Conservation (phyloP, 192 early-diverging fungal species). For the Entomortierella chlamydospora region DNA sequence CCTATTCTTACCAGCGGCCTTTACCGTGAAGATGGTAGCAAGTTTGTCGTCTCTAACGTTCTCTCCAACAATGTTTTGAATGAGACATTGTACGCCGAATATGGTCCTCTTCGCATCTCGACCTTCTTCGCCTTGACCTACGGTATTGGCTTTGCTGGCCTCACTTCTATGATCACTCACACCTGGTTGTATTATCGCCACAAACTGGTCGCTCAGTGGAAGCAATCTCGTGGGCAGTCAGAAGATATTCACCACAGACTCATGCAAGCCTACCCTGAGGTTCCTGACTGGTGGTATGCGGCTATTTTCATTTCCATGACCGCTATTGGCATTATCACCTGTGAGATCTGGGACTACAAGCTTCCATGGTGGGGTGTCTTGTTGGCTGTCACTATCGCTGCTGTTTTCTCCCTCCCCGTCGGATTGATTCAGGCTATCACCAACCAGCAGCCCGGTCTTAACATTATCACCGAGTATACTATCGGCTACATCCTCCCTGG, state of each 20-base stretch:
- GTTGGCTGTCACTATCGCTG: constrained; percentile 56
- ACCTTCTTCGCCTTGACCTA: constrained; percentile 64
- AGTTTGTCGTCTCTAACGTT: constrained; percentile 30
- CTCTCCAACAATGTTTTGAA: constrained; percentile 53
- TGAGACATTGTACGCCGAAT: constrained; percentile 55
- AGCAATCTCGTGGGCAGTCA: constrained; percentile 40
- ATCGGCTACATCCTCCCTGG: constrained; percentile 68
- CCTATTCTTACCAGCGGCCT: constrained; percentile 56
- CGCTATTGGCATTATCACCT: constrained; percentile 47
- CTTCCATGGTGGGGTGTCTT: constrained; percentile 64
- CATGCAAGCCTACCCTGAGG: constrained; percentile 71
- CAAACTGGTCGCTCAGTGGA: constrained; percentile 61
- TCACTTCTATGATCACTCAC: constrained; percentile 69
- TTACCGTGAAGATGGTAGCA: constrained; percentile 38
- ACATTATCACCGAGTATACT: constrained; percentile 72
- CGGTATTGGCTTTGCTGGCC: constrained; percentile 63
- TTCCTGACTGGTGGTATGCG: constrained; percentile 68
- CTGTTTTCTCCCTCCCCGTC: constrained; percentile 61
- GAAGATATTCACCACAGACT: constrained; percentile 71
- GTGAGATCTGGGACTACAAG: constrained; percentile 39
- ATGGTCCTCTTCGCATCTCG: constrained; percentile 62
- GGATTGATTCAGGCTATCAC: constrained; percentile 68
- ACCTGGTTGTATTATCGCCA: constrained; percentile 69
- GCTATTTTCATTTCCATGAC: constrained; percentile 53
- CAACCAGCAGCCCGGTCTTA: constrained; percentile 61